phyloP scores from a whole-genome alignment of 345 rosid species.

The Toxicodendron radicans region DNA sequence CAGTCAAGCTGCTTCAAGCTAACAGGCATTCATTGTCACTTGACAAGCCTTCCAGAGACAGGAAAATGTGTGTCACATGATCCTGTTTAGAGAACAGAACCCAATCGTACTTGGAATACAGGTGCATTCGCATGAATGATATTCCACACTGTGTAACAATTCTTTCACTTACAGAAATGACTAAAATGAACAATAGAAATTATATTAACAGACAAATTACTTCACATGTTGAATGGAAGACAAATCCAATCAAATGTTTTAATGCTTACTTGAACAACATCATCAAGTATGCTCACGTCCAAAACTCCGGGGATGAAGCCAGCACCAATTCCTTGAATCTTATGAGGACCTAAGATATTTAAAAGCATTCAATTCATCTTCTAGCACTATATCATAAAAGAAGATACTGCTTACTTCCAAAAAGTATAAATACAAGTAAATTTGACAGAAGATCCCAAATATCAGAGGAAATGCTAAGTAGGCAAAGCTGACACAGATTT shows the following conservation, averaged over 20 bases:
- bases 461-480: background rate
- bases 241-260: background rate
- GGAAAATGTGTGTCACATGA: background rate
- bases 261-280: slow-evolving; percentile 45
- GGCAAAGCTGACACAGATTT: background rate
- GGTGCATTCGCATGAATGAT: background rate
- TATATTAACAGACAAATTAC: background rate
- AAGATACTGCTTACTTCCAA: slow-evolving; percentile 3
- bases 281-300: slow-evolving; percentile 46
- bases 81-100: background rate
- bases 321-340: slow-evolving; percentile 74
- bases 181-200: background rate
- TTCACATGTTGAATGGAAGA: background rate
- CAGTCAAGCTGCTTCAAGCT: background rate
- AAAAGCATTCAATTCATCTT: slow-evolving; percentile 5
- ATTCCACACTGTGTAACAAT: background rate
- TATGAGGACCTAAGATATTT: slow-evolving; percentile 45
- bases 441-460: slow-evolving; percentile 8
- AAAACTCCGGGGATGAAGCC: slow-evolving; percentile 58
- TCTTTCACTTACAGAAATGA: background rate
- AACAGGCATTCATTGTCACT: background rate
- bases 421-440: background rate
- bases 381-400: background rate
- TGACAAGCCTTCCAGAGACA: background rate
- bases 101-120: background rate